phyloP scores from a whole-genome alignment of 2,329 filamentous ascomycete species.

The Chaetomiaceae sp. region DNA sequence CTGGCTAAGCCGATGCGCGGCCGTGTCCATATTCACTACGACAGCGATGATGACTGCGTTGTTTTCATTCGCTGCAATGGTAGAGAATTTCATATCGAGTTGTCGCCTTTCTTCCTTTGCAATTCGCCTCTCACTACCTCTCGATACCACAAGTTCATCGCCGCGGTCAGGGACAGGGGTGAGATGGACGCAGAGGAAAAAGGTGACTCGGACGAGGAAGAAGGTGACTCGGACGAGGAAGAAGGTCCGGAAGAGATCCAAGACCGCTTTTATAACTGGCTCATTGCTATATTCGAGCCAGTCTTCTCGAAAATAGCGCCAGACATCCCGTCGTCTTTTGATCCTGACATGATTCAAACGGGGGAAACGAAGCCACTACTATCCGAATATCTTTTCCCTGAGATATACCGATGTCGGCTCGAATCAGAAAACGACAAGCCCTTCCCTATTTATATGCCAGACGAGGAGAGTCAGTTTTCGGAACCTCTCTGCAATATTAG shows the following conservation, averaged over 20 bases:
- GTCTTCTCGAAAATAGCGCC: constrained; percentile 16
- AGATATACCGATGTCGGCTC: constrained; percentile 13
- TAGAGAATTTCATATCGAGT: constrained; percentile 14
- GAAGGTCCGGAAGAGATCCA: constrained; percentile 14
- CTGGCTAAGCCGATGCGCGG: constrained; percentile 9
- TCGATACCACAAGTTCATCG: constrained; percentile 17
- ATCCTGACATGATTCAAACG: constrained; percentile 14
- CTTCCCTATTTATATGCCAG: constrained; percentile 15
- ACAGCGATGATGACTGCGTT: constrained; percentile 14
- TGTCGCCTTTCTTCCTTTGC: constrained; percentile 17
- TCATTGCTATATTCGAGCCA: constrained; percentile 15
- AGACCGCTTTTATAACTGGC: constrained; percentile 14
- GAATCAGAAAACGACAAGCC: constrained; percentile 17
- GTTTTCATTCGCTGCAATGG: constrained; percentile 20
- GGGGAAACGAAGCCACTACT: constrained; percentile 17
- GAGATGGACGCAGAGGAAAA: not conserved
- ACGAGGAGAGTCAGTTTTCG: constrained; percentile 11
- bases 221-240: constrained; percentile 6
- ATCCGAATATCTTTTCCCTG: constrained; percentile 19
- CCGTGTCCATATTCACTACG: constrained; percentile 9
- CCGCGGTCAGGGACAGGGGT: constrained; percentile 5
- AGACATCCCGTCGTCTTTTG: constrained; percentile 17
- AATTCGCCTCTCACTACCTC: constrained; percentile 13
- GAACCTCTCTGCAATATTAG: constrained; percentile 6
- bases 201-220: not conserved